phyloP scores from a whole-genome alignment of 2,329 filamentous ascomycete genomes.

The Volutella citrinella region DNA sequence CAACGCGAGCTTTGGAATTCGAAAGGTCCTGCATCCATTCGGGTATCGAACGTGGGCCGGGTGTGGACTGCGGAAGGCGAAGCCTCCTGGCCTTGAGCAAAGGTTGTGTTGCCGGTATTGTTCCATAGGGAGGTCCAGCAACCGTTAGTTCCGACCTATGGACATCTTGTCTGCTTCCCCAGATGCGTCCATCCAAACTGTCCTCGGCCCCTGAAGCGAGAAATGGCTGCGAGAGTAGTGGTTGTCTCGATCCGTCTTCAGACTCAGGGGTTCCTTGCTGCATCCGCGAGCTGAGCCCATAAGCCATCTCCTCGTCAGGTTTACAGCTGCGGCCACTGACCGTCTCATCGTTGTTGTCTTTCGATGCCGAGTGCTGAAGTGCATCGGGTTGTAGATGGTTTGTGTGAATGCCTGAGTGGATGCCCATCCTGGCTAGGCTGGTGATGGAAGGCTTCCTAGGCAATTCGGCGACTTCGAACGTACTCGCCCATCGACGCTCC shows the following conservation, averaged over 20 bases:
- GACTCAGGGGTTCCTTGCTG: conserved; percentile 27
- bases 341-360: conserved; percentile 28
- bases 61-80: too few relatives aligned
- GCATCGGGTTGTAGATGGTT: conserved; percentile 66
- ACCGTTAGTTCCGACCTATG: too few relatives aligned
- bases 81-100: too few relatives aligned
- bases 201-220: too few relatives aligned
- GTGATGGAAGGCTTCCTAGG: conserved; percentile 58
- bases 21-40: conserved; percentile 5
- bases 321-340: conserved; percentile 27
- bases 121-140: too few relatives aligned
- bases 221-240: conserved; percentile 25
- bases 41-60: too few relatives aligned
- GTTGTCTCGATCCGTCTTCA: conserved; percentile 15
- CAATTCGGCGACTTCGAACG: conserved; percentile 59
- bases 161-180: too few relatives aligned
- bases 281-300: conserved; percentile 20
- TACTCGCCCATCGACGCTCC: conserved; percentile 41
- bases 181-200: too few relatives aligned
- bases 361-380: conserved; percentile 43
- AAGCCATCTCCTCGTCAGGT: conserved; percentile 29
- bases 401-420: conserved; percentile 72
- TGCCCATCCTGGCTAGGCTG: conserved; percentile 52
- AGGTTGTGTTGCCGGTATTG: too few relatives aligned
- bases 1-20: conserved; percentile 9